Evolutionary conservation across 2,329 filamentous ascomycete genomes (phyloP), one percentile per base, ranked within the genome.

Genomic region (Sphaerulina musiva): DNA sequence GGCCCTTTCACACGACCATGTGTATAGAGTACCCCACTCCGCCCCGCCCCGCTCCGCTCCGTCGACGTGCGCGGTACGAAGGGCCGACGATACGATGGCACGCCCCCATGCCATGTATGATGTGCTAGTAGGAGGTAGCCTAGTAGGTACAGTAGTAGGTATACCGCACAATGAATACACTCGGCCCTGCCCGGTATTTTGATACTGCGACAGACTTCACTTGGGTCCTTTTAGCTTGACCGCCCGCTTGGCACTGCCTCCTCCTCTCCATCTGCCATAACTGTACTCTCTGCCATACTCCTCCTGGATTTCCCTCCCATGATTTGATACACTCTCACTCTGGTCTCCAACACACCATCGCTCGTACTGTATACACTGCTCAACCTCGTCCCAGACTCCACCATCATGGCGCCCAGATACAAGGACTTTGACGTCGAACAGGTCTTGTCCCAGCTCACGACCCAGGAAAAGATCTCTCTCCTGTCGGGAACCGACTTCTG

Each of bases 401-500:
- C 17, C 31, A 48, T 31, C 9, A 56, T 56, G 53, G 45, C 48
- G n/a, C 14, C 44, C 39, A 53, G 55, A 36, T 54, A 62, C 39
- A 50, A 62, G 8, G 62, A 64, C 54, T 66, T 66, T 36, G 64
- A 69, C 45, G 65, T 67, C n/a, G 60, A 66, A 36, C 59, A 64
- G 14, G 64, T 67, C 38, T 59, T 69, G 12, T 50, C 54, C 2
- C 55, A 66, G 46, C 62, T 69, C 40, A 68, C 64, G 12, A 57
- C 61, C 5, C 48, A 58, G 31, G 66, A 69, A 52, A 69, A 69
- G 59, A 62, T 67, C 44, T 62, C 64, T 7, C 57, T 69, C 20
- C 54, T 68, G 6, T 64, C 67, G 31, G 67, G 66, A 42, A 63
- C 79, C 59, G 84, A 87, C 69, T 86, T 86, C 64, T 87, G 84